A percentile compares a stretch with the other conserved stretches of the same genome.
These are phyloP conservation scores for Rhizopus stolonifer DNA, from an alignment of 371 early-diverging fungal species.

Conservation along the genomic window DNA sequence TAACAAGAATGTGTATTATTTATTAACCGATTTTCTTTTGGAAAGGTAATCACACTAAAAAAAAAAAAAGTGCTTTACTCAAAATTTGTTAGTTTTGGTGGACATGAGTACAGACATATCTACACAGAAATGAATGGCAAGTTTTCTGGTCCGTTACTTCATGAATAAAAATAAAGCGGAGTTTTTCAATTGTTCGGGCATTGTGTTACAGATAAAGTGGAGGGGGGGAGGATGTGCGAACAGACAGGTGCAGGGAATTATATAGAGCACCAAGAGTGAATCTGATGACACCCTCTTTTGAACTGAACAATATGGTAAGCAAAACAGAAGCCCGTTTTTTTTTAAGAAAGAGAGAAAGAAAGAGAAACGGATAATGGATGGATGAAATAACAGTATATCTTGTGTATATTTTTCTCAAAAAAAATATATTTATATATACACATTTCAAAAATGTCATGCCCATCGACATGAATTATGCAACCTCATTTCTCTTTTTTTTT, in stretches of 20 bases:
- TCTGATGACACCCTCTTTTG: not conserved
- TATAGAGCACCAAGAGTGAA: not conserved
- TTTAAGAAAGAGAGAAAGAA: not conserved
- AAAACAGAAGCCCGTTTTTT: not conserved
- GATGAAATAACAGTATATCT: not conserved
- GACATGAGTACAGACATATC: slow-evolving; percentile 39
- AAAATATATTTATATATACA: no score
- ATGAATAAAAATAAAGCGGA: slow-evolving; percentile 17
- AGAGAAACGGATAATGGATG: not conserved
- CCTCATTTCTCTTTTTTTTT: no score
- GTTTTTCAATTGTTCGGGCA: not conserved
- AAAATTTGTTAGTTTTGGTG: slow-evolving; percentile 32
- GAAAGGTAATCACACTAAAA: slow-evolving; percentile 27
- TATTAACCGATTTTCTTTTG: slow-evolving; percentile 33
- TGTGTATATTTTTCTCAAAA: no score
- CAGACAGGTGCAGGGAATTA: not conserved
- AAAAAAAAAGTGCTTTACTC: not conserved
- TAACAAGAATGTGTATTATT: slow-evolving; percentile 56
- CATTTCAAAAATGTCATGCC: no score
- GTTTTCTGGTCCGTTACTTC: slow-evolving; percentile 30
- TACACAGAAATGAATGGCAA: slow-evolving; percentile 29
- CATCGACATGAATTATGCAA: not conserved
- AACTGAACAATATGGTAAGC: slow-evolving; percentile 2
- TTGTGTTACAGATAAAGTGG: not conserved
- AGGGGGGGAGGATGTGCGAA: not conserved